Base-by-base conservation (phyloP, 2,329 filamentous ascomycete genomes). In the Trichoderma lentiforme region DNA sequence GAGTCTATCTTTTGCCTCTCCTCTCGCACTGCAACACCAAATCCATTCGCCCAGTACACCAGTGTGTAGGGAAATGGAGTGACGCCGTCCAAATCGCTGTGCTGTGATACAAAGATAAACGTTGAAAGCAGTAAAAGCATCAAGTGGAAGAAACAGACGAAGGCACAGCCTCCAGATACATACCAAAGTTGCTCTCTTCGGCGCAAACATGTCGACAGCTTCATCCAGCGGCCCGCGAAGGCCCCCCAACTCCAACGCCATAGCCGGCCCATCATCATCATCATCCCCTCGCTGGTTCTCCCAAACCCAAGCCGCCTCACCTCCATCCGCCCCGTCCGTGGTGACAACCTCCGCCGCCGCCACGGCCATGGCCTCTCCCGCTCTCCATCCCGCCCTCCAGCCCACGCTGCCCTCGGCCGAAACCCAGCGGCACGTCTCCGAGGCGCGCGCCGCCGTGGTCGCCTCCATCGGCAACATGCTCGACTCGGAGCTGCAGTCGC, bases 401-500 rank as follows among this genome's bases (percentile, higher is more conserved):
- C 78, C 80, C 4, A 82, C 80, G 63, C 81, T 85, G 12, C 84
- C 84, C 2, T 81, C 83, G 3, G 76, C 81, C 61, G 79, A 83
- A 66, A 81, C 84, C 65, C 82, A 84, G 77, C 82, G 82, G 7
- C 84, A 86, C 77, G 83, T 90, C 24, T 80, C 84, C 63, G 86
- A 90, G 77, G 89, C 89, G 51, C 88, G 89, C 74, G 80, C 83
- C 34, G 88, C 88, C 9, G 84, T 91, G 67, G 83, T 90, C 39
- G 89, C 89, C 26, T 87, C 87, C 61, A 86, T 94, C 67, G 90
- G 91, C 77, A 91, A 92, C 79, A 88, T 90, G 76, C 85, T 94
- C 75, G 91, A 94, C 83, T 83, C 86, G 60, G 87, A 92, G 77
- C 87, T 95, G 64, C 87, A 89, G 75, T 86, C 87, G 71, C 91